Evolutionary conservation across 2,329 filamentous ascomycete genomes (phyloP), one percentile per base, ranked within the genome.

Genomic region (Apiospora koreana): DNA sequence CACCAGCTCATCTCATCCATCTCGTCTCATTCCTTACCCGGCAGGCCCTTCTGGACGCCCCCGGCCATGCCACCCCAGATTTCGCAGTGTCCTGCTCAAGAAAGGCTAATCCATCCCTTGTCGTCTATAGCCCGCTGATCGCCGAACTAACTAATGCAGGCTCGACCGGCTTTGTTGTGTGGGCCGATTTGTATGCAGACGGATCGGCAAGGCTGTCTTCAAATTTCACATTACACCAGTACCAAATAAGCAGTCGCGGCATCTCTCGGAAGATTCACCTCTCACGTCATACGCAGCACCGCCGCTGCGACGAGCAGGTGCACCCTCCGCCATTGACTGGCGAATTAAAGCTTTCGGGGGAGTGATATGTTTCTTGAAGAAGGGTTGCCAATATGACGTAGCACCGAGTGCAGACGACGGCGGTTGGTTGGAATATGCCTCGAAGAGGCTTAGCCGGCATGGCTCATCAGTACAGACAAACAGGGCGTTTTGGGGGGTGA

Each of bases 81-180:
- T 38, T 38, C 21, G 9, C 31, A 62, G 31, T 28, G 31, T 62
- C 16, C 54, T 62, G 31, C 18, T 38, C 21, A 38, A 23, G 54
- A 31, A 62, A 62, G 31, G 54, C 18, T 38, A 14, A 14, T 62
- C 18, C 31, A 38, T 38, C 54, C n/a, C 54, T n/a, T 62, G 9
- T 14, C 9, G 18, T 18, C 28, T 62, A 38, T 21, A 38, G 31
- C 3, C 31, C 31, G 31, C 54, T 62, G 54, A 38, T 38, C 31
- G 18, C 54, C n/a, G 54, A 28, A n/a, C 54, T 62, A 28, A n/a
- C 54, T 62, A 62, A 62, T 62, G 54, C 54, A 62, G 54, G 9
- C 54, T 38, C 18, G 28, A n/a, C 18, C 31, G 28, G 6, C 31
- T n/a, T 62, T n/a, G 50, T 58, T 18, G 28, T n/a, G 31, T 62